Conservation (phyloP, 345 rosid species). For the Ricinus communis region DNA sequence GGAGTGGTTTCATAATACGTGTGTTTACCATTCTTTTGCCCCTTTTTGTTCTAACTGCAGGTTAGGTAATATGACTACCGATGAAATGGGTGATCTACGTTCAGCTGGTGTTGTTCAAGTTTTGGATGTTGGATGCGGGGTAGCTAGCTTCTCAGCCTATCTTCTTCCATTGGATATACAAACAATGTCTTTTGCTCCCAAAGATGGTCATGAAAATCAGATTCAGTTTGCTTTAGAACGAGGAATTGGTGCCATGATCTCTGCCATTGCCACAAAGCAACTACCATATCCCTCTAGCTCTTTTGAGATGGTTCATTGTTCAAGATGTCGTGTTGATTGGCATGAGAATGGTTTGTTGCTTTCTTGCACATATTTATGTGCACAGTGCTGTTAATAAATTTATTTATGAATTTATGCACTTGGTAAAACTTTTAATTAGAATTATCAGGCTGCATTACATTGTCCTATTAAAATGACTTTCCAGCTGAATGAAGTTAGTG, state of each 20-base stretch:
- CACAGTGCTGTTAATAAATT: neutral
- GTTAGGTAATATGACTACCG: constrained; percentile 77
- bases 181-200: constrained; percentile 96
- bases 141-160: constrained; percentile 94
- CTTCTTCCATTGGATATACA: constrained; percentile 79
- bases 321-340: constrained; percentile 96
- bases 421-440: neutral
- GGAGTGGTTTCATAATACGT: neutral
- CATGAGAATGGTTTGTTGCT: constrained; percentile 75
- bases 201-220: constrained; percentile 93
- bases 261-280: constrained; percentile 82
- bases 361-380: constrained; percentile 5
- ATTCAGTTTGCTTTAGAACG: constrained; percentile 97
- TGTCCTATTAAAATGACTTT: neutral
- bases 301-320: constrained; percentile 97
- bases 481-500: neutral
- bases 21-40: neutral
- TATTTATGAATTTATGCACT: neutral
- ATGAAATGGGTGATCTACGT: constrained; percentile 73
- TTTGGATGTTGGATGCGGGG: constrained; percentile 97
- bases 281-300: constrained; percentile 84
- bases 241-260: constrained; percentile 84
- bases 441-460: neutral
- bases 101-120: constrained; percentile 87
- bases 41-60: constrained; percentile 29